Base-by-base conservation (phyloP, 345 rosid species). In the Psidium friedrichsthalianum region DNA sequence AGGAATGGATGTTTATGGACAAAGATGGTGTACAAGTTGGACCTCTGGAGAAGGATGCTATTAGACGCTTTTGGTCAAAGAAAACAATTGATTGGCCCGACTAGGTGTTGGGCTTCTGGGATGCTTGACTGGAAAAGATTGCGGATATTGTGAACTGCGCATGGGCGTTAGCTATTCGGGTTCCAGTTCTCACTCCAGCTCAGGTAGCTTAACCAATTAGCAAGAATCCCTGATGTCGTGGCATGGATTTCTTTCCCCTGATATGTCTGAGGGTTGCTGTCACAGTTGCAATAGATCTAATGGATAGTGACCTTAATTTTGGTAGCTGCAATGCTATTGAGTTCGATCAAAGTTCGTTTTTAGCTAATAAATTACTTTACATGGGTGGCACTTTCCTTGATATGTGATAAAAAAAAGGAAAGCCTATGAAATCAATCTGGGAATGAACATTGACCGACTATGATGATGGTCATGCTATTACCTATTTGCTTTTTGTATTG, bases 91-190 rank as follows among this genome's bases (percentile, higher is more conserved):
- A 94, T 87, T 96, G 99, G 99, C 92, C 92, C 93, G 24, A 92
- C 99, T 74, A 95, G 95, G 87, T 97, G 96, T 89, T 93, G 96
- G 94, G 98, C 98, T 85, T 93, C 95, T 88, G 99, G 99, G 84
- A 96, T 97, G 98, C 84, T 90, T 82, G 99, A 97, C 86, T 95
- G 99, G 99, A 97, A 97, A 91, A 96, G 93, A 90, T 87, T 97
- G 87, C 95, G 95, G 99, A 97, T 91, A 96, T 97, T 83, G 99
- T 89, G 99, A 97, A 90, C 98, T 97, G 90, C 96, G 99, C n/a
- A 47, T 97, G 99, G 99, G 98, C 96, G 56, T 93, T 96, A 87
- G 91, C 99, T 86, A 85, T 89, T 83, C 95, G 99, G 84, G 98
- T 97, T 89, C 98, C 99, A 85, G 99, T 97, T 86, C 97, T 97